A percentile compares a stretch with the other conserved stretches of the same genome.
Conservation (phyloP, 306 rosid genomes). For the Alnus glutinosa region DNA sequence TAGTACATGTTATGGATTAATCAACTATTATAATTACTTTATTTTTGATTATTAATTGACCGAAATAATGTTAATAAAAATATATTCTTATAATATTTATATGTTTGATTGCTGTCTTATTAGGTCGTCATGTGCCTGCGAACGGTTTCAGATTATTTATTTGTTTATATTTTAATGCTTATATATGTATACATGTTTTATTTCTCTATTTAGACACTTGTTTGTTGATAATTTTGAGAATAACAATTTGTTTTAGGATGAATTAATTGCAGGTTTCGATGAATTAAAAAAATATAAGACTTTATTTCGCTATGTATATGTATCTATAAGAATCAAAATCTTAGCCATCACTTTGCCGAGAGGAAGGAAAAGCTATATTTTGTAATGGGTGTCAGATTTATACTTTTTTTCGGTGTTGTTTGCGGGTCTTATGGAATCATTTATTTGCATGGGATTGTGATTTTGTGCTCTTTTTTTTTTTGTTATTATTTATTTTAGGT, state of each 20-base stretch:
- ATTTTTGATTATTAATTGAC: background rate
- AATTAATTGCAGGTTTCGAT: background rate
- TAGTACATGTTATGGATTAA: background rate
- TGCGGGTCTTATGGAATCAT: background rate
- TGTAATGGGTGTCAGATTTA: background rate
- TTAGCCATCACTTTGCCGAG: background rate
- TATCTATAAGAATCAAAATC: too few species aligned
- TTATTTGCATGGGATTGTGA: background rate
- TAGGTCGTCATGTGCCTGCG: slow-evolving; percentile 1
- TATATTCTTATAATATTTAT: background rate
- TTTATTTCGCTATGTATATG: too few species aligned
- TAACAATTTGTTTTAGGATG: background rate
- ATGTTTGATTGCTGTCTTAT: background rate
- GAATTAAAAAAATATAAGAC: background rate
- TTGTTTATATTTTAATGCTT: background rate
- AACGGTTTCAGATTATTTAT: background rate
- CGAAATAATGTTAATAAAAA: background rate
- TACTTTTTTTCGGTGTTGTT: too few species aligned
- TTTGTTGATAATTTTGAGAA: background rate
- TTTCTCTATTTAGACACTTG: background rate
- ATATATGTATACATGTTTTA: background rate
- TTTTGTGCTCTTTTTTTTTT: background rate
- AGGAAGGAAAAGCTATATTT: background rate
- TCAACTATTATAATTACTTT: background rate
- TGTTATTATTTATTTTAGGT: background rate